Percentiles rank a stretch among this genome's conserved stretches.
Conservation (phyloP, 176 grass and related monocot genomes). For the Ensete glaucum region DNA sequence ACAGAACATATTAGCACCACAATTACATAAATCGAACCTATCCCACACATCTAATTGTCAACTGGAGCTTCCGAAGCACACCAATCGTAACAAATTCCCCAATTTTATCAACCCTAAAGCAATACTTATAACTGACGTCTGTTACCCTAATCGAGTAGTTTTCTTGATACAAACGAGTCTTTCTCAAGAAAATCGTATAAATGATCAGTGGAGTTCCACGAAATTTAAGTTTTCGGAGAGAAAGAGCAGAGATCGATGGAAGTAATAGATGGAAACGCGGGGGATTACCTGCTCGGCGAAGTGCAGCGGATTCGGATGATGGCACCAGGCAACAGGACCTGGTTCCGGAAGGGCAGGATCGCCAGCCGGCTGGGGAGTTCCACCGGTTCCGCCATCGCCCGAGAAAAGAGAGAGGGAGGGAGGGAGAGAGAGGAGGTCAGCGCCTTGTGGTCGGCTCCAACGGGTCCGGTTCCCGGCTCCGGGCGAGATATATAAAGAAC, state of each 20-base stretch:
- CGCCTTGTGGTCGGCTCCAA: not conserved
- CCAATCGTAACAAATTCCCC: not conserved
- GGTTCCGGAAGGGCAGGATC: conserved; percentile 93
- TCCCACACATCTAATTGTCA: not conserved
- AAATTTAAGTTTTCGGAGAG: not conserved
- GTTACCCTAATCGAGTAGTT: not conserved
- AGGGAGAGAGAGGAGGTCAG: not conserved
- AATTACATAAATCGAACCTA: not conserved
- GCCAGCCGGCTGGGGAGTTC: conserved; percentile 78
- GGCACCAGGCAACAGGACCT: conserved; percentile 85
- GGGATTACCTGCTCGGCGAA: conserved; percentile 67
- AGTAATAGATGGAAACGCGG: too few relatives aligned
- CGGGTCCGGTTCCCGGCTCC: not conserved
- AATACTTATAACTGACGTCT: not conserved
- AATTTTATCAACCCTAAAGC: not conserved
- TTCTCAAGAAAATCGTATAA: not conserved
- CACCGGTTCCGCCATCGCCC: conserved; percentile 59
- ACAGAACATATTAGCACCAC: not conserved
- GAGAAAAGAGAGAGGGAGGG: not conserved
- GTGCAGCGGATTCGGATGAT: conserved; percentile 96
- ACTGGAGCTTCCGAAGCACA: not conserved
- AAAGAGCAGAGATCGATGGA: not conserved
- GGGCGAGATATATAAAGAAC: not conserved
- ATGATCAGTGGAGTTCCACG: not conserved
- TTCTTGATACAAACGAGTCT: not conserved